A percentile compares a stretch with the other conserved stretches of the same genome.
Evolutionary conservation across 108 stramenopile genomes (phyloP).

Genomic region (Mediolabrus comicus): DNA sequence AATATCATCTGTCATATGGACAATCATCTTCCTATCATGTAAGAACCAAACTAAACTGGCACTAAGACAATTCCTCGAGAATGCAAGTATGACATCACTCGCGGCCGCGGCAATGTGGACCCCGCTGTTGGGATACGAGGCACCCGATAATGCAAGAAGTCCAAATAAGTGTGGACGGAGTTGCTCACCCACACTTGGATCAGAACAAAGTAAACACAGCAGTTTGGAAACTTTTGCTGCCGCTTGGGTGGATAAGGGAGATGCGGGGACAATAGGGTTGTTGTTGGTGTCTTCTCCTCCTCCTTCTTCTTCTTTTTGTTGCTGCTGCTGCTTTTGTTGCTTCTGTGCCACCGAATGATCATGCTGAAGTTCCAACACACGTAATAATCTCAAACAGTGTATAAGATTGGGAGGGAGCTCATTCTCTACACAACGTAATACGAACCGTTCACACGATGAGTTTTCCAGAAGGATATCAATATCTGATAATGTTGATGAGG

Average conservation of each 20-base stretch:
- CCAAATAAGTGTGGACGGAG: constrained; percentile 92
- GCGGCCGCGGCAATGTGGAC: constrained; percentile 88
- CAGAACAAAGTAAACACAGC: constrained; percentile 80
- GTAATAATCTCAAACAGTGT: constrained; percentile 89
- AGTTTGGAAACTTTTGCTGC: constrained; percentile 79
- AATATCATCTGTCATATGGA: constrained; percentile 94
- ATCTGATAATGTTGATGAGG: constrained; percentile 48
- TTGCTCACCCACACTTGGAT: constrained; percentile 87
- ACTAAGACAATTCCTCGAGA: constrained; percentile 75
- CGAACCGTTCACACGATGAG: constrained; percentile 77
- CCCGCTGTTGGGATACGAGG: constrained; percentile 82
- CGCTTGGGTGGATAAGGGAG: constrained; percentile 48
- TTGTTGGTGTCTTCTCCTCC: constrained; percentile 14
- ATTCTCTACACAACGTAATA: constrained; percentile 88
- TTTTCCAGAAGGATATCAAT: constrained; percentile 70
- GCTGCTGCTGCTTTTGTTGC: not conserved
- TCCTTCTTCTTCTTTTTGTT: constrained; percentile 13
- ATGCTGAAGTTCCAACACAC: constrained; percentile 92
- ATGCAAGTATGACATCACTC: constrained; percentile 81
- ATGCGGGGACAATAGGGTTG: constrained; percentile 24
- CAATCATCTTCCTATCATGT: constrained; percentile 91
- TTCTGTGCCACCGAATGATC: constrained; percentile 49
- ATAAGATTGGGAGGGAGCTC: constrained; percentile 94
- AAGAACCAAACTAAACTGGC: constrained; percentile 89
- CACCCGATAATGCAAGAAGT: constrained; percentile 83